Conservation (phyloP, 1,284 basidiomycete genomes). For the Melampsora americana region DNA sequence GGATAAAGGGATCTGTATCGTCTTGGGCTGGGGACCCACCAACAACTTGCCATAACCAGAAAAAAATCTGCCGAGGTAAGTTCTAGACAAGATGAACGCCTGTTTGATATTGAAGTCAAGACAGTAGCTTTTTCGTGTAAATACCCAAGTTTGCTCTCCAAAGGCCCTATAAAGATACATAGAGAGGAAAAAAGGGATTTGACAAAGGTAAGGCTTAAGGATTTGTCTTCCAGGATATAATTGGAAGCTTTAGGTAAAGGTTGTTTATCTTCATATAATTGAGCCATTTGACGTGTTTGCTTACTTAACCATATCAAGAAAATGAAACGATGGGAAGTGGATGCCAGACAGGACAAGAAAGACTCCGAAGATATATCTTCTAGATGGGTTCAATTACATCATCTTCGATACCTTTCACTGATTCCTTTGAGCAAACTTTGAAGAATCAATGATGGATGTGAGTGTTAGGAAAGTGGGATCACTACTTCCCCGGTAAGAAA, state of each 20-base stretch:
- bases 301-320: background rate
- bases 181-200: too few relatives aligned
- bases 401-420: background rate
- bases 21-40: conserved; percentile 2
- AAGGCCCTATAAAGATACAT: too few relatives aligned
- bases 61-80: background rate
- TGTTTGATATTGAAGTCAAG: conserved; percentile 3
- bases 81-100: background rate
- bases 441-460: background rate
- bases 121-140: too few relatives aligned
- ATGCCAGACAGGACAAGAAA: background rate
- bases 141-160: too few relatives aligned
- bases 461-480: background rate
- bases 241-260: background rate
- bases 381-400: background rate
- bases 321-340: background rate
- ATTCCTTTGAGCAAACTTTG: background rate
- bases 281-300: background rate
- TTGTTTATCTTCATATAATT: conserved; percentile 5
- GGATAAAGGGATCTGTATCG: conserved; percentile 1
- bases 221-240: too few relatives aligned
- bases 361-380: background rate
- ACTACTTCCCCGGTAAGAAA: background rate
- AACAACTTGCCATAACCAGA: conserved; percentile 1
- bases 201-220: too few relatives aligned